phyloP scores from a whole-genome alignment of 345 rosid genomes.

The Syzygium jambos region DNA sequence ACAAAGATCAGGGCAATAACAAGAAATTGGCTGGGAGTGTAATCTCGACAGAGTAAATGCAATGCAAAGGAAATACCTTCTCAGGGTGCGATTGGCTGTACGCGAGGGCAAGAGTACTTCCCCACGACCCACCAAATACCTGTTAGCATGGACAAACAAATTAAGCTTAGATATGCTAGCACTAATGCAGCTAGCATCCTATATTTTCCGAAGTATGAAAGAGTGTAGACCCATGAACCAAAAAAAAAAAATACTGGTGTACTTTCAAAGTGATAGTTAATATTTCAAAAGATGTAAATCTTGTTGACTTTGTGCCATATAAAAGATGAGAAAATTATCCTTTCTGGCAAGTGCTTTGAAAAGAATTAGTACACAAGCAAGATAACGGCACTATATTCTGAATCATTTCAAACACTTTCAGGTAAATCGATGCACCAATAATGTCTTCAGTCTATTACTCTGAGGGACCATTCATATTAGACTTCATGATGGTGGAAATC shows the following conservation, averaged over 20 bases:
- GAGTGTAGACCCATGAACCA: neutral
- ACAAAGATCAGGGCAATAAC: neutral
- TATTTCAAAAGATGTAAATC: neutral
- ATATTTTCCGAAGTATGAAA: neutral
- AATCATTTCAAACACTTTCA: neutral
- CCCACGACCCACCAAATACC: conserved; percentile 99
- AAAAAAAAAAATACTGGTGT: neutral
- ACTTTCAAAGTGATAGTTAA: neutral
- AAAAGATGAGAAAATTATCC: neutral
- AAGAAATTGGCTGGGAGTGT: neutral
- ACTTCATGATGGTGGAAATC: neutral
- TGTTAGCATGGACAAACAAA: conserved; percentile 11
- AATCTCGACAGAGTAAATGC: neutral
- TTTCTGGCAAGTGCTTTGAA: neutral
- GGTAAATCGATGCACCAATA: neutral
- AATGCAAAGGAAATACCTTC: conserved; percentile 33
- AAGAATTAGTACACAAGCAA: neutral
- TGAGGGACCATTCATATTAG: neutral
- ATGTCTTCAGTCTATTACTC: neutral
- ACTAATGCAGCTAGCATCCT: neutral
- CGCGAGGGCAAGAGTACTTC: conserved; percentile 88
- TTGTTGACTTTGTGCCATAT: neutral
- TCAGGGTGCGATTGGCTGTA: conserved; percentile 85
- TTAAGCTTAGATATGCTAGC: neutral
- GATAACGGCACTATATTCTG: neutral